phyloP scores from a whole-genome alignment of 2,329 filamentous ascomycete species.

The Penicillium sumatraense region DNA sequence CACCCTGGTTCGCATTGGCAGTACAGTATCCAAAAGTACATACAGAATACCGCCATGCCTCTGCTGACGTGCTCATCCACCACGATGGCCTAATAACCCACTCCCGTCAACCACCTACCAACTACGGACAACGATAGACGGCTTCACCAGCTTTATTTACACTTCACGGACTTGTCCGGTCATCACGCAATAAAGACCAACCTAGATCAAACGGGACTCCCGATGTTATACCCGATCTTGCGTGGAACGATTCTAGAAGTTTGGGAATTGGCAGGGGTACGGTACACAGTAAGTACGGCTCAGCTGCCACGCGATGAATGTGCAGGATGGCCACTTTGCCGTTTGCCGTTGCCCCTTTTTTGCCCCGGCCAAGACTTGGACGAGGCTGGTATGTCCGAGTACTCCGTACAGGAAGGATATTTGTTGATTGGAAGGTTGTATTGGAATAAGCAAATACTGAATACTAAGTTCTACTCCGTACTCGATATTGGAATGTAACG shows the following conservation, averaged over 20 bases:
- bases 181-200: conserved; percentile 1
- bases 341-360: background rate
- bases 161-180: background rate
- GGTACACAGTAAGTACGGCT: too few relatives aligned
- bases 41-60: background rate
- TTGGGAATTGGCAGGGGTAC: too few relatives aligned
- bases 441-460: too few relatives aligned
- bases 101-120: background rate
- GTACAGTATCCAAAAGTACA: background rate
- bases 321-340: background rate
- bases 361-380: background rate
- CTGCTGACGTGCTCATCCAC: conserved; percentile 17
- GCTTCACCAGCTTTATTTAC: background rate
- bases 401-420: too few relatives aligned
- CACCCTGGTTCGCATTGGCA: too few relatives aligned
- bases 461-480: too few relatives aligned
- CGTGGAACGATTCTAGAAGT: too few relatives aligned
- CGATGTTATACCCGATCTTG: background rate
- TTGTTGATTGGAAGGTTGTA: too few relatives aligned
- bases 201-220: background rate
- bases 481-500: too few relatives aligned
- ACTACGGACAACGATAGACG: background rate
- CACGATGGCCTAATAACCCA: conserved; percentile 18
- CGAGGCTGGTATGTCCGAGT: too few relatives aligned
- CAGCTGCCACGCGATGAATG: too few relatives aligned